A percentile compares a stretch with the other conserved stretches of the same genome.
Conservation (phyloP, 2,329 filamentous ascomycete species). For the Diaporthe amygdali region DNA sequence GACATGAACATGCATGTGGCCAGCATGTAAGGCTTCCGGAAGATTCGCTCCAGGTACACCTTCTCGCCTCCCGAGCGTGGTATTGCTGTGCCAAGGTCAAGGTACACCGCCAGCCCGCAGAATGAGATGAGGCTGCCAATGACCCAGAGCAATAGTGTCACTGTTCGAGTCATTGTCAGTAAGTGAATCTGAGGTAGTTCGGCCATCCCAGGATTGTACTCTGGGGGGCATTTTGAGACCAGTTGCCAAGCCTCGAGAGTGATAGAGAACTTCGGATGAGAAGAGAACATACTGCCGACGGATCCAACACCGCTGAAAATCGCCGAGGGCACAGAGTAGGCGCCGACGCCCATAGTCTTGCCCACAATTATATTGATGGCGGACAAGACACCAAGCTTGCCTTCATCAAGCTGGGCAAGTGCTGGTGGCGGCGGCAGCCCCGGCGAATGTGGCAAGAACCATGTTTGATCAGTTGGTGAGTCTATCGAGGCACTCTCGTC, state of each 20-base stretch:
- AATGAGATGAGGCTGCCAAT: constrained; percentile 51
- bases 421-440: constrained; percentile 12
- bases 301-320: constrained; percentile 60
- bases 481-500: constrained; percentile 25
- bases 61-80: constrained; percentile 55
- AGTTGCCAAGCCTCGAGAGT: not conserved
- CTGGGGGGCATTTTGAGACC: no score
- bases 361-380: constrained; percentile 44
- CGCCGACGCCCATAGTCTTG: constrained; percentile 46
- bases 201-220: not conserved
- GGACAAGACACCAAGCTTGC: constrained; percentile 41
- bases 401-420: constrained; percentile 27
- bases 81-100: constrained; percentile 50
- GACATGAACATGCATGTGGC: constrained; percentile 59
- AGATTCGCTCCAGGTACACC: constrained; percentile 60
- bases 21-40: constrained; percentile 53
- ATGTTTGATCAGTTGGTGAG: constrained; percentile 29
- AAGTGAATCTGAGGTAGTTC: not conserved
- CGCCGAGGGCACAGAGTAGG: constrained; percentile 63
- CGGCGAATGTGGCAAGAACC: constrained; percentile 31
- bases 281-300: constrained; percentile 43
- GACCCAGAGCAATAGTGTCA: constrained; percentile 59
- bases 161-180: constrained; percentile 22
- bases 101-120: constrained; percentile 50
- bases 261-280: not conserved